Percentiles rank a stretch among this genome's conserved stretches.
Evolutionary conservation across 495 filamentous ascomycete genomes (phyloP).

Genomic region (Penicilliopsis zonata): DNA sequence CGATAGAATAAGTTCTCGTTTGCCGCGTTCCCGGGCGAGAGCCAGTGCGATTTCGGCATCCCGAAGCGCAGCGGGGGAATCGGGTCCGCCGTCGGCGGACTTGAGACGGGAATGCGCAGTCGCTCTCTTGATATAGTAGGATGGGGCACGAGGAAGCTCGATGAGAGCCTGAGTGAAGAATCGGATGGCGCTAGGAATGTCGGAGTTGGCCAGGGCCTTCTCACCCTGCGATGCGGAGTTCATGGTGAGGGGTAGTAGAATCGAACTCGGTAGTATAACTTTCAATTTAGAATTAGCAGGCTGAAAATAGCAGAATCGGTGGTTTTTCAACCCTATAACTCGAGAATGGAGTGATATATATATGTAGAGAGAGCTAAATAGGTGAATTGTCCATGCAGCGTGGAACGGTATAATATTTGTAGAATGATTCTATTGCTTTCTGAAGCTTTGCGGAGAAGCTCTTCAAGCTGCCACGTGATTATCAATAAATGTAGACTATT

Average conservation of each 20-base stretch:
- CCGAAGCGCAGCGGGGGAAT: conserved; percentile 46
- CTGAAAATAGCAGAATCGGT: neutral
- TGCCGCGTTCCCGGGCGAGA: conserved; percentile 58
- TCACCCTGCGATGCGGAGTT: conserved; percentile 50
- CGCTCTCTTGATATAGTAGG: conserved; percentile 81
- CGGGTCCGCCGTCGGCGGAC: conserved; percentile 30
- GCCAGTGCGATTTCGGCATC: conserved; percentile 74
- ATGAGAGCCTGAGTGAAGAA: conserved; percentile 69
- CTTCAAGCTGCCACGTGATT: neutral
- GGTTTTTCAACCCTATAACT: neutral
- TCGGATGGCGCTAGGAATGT: conserved; percentile 55
- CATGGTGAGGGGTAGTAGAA: conserved; percentile 23
- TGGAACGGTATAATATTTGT: no score
- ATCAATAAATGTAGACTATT: no score
- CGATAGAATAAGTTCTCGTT: conserved; percentile 65
- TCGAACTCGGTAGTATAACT: no score
- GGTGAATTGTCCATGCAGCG: no score
- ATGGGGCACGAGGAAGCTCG: conserved; percentile 51
- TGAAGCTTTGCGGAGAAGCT: conserved; percentile 1
- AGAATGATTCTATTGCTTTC: neutral
- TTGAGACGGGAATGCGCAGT: conserved; percentile 65
- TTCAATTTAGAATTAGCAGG: neutral
- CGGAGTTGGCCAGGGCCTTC: conserved; percentile 47
- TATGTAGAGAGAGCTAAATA: neutral
- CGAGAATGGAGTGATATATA: neutral